Evolutionary conservation across 306 rosid species (phyloP).

Genomic region (Vigna mungo): DNA sequence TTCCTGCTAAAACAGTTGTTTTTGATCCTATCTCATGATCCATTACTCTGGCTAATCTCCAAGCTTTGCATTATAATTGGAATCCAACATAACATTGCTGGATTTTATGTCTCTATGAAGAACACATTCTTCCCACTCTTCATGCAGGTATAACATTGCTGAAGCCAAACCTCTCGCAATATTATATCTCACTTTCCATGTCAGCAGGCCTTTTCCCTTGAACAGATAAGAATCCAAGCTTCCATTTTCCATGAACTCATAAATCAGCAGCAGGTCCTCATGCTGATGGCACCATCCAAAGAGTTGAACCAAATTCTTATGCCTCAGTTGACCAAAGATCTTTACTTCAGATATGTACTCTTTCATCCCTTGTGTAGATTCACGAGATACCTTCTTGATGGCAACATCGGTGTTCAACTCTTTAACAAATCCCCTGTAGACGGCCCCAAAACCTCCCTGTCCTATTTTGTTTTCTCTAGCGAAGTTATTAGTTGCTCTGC

Average conservation of each 20-base stretch:
- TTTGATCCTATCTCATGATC: conserved; percentile 33
- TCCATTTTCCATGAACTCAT: not conserved
- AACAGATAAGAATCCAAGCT: not conserved
- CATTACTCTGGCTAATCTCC: conserved; percentile 52
- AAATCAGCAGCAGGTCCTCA: too few species aligned
- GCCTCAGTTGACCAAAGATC: not conserved
- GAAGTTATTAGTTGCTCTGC: conserved; percentile 45
- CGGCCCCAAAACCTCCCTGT: conserved; percentile 35
- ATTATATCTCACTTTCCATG: not conserved
- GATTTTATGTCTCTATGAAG: conserved; percentile 54
- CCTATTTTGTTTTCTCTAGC: conserved; percentile 46
- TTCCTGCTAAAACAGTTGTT: conserved; percentile 52
- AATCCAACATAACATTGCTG: conserved; percentile 54
- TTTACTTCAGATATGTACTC: not conserved
- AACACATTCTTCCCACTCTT: conserved; percentile 50
- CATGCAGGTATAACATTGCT: conserved; percentile 24
- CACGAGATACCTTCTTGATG: not conserved
- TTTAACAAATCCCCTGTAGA: not conserved
- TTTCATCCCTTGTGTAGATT: not conserved
- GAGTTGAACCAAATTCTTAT: not conserved
- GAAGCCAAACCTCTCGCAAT: not conserved
- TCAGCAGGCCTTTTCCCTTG: not conserved
- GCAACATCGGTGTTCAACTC: not conserved
- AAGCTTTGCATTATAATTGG: conserved; percentile 46
- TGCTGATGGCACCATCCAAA: not conserved